Evolutionary conservation across 306 rosid genomes (phyloP), one percentile per base, ranked within the genome.

Genomic region (Adenanthera pavonina): DNA sequence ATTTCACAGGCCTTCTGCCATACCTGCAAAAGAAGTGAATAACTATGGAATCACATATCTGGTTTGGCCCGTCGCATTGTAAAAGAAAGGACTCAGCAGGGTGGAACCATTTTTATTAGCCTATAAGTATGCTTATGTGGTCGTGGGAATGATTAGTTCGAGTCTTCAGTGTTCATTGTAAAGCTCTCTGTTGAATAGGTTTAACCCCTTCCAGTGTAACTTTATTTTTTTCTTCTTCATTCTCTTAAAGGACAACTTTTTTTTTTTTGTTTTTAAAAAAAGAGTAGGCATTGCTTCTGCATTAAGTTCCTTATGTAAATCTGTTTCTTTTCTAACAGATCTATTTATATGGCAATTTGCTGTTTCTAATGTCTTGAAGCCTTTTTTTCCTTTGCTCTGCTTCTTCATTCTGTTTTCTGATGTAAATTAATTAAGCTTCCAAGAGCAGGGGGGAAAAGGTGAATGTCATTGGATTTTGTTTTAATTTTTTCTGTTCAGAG

Each of bases 91-190:
- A 76, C 49, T 38, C 33, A 52, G 79, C 69, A 15, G 78, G 81
- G 13, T 53, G 68, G 80, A 79, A 69, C 75, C 53, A 76, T 80
- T 82, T 74, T 76, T 78, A 66, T 83, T 69, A 74, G 65, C 77
- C 62, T 25, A 66, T 77, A 35, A 82, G 73, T 76, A 84, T 83
- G 85, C 82, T n/a, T 81, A 30, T 77, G 67, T 75, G 44, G 80
- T 78, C 80, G 61, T 67, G 20, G 56, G 34, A 51, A 79, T 78
- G 86, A 79, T 60, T 53, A 81, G 84, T 77, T 62, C 77, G 78
- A 67, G 66, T 81, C 76, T 75, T 67, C 10, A 59, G 30, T 79
- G 74, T 57, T 72, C 64, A 75, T 69, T 84, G 90, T 82, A 89
- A 83, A 86, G 85, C 79, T 84, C 30, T 56, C 76, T 70, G 66